Base-by-base conservation (phyloP, 192 early-diverging fungal genomes). In the Backusella tarrabulga region DNA sequence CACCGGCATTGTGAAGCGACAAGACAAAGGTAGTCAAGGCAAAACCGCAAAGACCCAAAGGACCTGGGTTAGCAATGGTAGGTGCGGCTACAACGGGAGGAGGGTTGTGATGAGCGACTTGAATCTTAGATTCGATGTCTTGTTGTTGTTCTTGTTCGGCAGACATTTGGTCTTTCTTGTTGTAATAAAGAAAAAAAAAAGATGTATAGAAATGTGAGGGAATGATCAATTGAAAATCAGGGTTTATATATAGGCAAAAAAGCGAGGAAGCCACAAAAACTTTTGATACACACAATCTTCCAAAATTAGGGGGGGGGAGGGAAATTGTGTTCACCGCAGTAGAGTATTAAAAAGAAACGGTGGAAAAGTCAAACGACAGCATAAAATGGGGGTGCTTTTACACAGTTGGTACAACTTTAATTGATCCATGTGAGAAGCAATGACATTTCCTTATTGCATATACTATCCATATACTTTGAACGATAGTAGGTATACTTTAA, bases 1-100 rank as follows among this genome's bases (percentile, higher is more conserved):
- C 90, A 50, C 89, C 92, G 26, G 89, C 84, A 77, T 94, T 94
- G 81, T 91, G 88, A 77, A 92, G 77, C 26, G 90, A 91, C 26
- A 94, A 82, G 23, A 91, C 89, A 77, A 95, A 87, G n/a, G 91
- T 92, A 9, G 89, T 91, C 67, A 91, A 71, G 41, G 90, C 90
- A 73, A 91, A 92, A 15, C 85, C 85, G 40, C 77, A 85, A 9
- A 91, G 85, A 67, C 90, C 91, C 60, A 91, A 79, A 46, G 90
- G 91, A 60, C 83, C 90, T 34, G 91, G 91, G 71, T 92, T 91
- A 67, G 81, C 88, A 32, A 88, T 84, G 21, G 77, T 77, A 32
- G 80, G 42, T 21, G 74, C 52, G 6, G 84, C 79, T 12, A 85
- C 81, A 36, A 83, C 66, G 21, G 84, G 76, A 46, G 56, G 52